Base-by-base conservation (phyloP, 2,329 filamentous ascomycete species). In the Hypoxylon sp. region DNA sequence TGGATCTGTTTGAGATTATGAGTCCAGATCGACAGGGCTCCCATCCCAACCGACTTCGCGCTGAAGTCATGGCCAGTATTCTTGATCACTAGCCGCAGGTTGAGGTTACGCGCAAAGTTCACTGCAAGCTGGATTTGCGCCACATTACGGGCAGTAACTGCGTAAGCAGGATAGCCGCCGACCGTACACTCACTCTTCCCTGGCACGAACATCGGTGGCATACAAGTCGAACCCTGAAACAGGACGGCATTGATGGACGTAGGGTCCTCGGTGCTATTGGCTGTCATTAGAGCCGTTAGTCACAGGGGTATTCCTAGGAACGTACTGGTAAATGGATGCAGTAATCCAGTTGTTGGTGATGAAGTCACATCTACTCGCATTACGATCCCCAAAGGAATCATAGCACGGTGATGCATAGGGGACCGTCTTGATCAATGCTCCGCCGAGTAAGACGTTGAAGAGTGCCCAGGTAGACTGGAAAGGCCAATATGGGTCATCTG, bases 51-150 rank as follows among this genome's bases (percentile, higher is more conserved):
- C 9, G 78, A 80, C 72, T 81, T 81, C 50, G 76, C 79, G 36
- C 80, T 77, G 70, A 84, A 86, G 69, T 86, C 84, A 70, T 87
- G 86, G 28, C 84, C 85, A 0, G 85, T 87, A 76, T 87, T 85
- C 63, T 80, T 81, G 56, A 87, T 78, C 45, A 86, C 81, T n/a
- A 87, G 75, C 2, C 85, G 84, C 45, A 86, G 77, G 71, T 85
- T 84, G 6, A 78, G 72, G 25, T 78, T 79, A 6, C 80, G 78
- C 13, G 84, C 83, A 67, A 86, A 82, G 66, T 83, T 83, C 45
- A 85, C 74, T 0, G 82, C 79, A 1, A 82, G 76, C 75, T 84
- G 83, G 38, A 85, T 78, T 50, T 85, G 81, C 3, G 78, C 78
- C 0, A 83, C 81, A 19, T 75, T 82, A 21, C 75, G 79, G 1